Base-by-base conservation (phyloP, 2,329 filamentous ascomycete species). In the Xylariaceae sp. region DNA sequence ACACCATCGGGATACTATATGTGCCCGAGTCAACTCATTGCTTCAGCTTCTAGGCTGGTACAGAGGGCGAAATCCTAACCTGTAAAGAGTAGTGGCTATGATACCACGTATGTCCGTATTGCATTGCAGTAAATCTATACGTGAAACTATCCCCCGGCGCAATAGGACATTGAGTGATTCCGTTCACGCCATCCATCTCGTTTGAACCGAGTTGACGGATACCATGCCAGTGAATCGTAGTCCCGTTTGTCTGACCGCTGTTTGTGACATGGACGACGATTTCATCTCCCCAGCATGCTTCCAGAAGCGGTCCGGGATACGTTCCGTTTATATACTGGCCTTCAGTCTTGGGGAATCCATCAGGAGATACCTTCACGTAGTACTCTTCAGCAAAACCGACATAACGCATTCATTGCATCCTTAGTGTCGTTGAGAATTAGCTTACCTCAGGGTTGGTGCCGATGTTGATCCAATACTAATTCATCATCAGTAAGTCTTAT, bases 1-100 rank as follows among this genome's bases (percentile, higher is more conserved):
- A 77, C 58, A 3, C 76, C 76, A 44, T 78, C 70, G 20, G 64
- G 49, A 23, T 59, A 59, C 56, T 67, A 48, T 38, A 8, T 14
- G 12, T 32, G 60, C 32, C 19, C 32, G 19, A 37, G 21, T 37
- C 19, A 37, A 21, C n/a, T n/a, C n/a, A n/a, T n/a, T n/a, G n/a
- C 35, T 20, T n/a, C 12, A 27, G 14, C 12, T 6, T 11, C 8
- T 22, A 16, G 6, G 3, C 16, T 33, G 12, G 7, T 32, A 14
- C 27, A 32, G 12, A n/a, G 6, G 19, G 23, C n/a, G n/a, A 32
- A 23, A 48, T 44, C 35, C 52, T 37, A 17, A 34, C 44, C 29
- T 47, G 44, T 5, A 47, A 32, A 4, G 45, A 39, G 40, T 35
- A 43, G 35, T 47, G 45, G 16, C 34, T 39, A 19, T 47, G 45